Base-by-base conservation (phyloP, 208 protist species). In the Vickermania spadyakhi region DNA sequence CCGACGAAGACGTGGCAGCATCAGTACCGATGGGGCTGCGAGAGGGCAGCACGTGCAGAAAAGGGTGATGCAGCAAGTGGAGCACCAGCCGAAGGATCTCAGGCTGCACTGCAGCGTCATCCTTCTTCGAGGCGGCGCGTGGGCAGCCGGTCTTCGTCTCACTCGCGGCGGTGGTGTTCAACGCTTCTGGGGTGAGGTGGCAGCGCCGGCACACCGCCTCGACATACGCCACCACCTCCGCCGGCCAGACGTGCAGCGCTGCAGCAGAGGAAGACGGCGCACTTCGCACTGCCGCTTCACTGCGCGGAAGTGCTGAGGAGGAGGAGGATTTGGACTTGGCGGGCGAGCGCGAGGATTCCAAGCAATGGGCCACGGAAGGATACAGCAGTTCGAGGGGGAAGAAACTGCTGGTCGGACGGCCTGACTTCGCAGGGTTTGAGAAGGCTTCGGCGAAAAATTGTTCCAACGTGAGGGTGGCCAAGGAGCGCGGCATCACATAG, bases 1-100 rank as follows among this genome's bases (percentile, higher is more conserved):
- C n/a, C n/a, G n/a, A n/a, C 36, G 11, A 18, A 7, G 36, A 18
- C 11, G 11, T 45, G 18, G 36, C 36, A 18, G 36, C 36, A n/a
- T n/a, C n/a, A n/a, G n/a, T n/a, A n/a, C n/a, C n/a, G n/a, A n/a
- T n/a, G n/a, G 50, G n/a, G 51, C 64, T 57, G 2, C 53, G 49
- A 28, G 67, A 57, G 27, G 73, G 70, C 23, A 55, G 42, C 28
- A 85, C 72, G 49, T 72, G 73, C 41, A 89, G 66, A 62, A 85
- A 84, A n/a, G 83, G 81, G 51, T 78, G 51, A n/a, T 58, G 72
- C 26, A 93, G 63, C 42, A 93, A 81, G 25, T 70, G 57, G 31
- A 74, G 42, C 50, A 70, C 72, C 49, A 93, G 50, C 21, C 66
- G 51, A 52, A 90, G 60, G 3, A 70, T 72, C 11, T 77, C 69